Conservation (phyloP, 2,329 filamentous ascomycete species). For the Talaromyces sp. region DNA sequence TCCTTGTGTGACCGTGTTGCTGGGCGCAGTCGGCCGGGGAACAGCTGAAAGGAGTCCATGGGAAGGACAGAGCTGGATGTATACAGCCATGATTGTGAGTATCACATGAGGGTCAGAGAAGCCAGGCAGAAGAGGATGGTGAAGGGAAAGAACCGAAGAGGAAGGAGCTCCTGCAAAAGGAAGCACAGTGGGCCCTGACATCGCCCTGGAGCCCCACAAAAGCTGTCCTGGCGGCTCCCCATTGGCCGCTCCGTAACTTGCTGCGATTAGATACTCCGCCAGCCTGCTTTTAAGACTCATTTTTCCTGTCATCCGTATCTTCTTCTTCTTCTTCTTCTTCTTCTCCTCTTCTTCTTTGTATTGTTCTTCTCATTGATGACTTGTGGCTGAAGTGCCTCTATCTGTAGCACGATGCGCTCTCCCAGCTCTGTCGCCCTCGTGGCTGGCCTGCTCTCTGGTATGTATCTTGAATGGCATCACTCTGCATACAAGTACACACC, state of each 20-base stretch:
- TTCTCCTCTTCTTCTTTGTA: not conserved
- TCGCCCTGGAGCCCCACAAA: not conserved
- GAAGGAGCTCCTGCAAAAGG: too few species aligned
- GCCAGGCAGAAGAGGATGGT: too few species aligned
- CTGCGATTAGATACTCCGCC: not conserved
- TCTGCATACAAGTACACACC: not conserved
- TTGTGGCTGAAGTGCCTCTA: not conserved
- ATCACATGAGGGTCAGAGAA: too few species aligned
- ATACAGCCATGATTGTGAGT: too few species aligned
- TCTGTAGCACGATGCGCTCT: not conserved
- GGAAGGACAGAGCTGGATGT: too few species aligned
- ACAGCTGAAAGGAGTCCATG: too few species aligned
- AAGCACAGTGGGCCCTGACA: not conserved
- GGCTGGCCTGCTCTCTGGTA: slow-evolving; percentile 7
- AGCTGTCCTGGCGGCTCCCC: not conserved
- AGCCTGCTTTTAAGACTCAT: not conserved
- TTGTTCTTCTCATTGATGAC: not conserved
- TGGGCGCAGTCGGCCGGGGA: too few species aligned
- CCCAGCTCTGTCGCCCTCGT: slow-evolving; percentile 3
- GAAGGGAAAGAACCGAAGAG: too few species aligned
- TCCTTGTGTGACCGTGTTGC: too few species aligned
- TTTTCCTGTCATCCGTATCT: not conserved
- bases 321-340: not conserved
- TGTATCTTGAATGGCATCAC: not conserved
- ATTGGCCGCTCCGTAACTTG: not conserved